Evolutionary conservation across 495 filamentous ascomycete genomes (phyloP), one percentile per base, ranked within the genome.

Genomic region (Xylaria cubensis): DNA sequence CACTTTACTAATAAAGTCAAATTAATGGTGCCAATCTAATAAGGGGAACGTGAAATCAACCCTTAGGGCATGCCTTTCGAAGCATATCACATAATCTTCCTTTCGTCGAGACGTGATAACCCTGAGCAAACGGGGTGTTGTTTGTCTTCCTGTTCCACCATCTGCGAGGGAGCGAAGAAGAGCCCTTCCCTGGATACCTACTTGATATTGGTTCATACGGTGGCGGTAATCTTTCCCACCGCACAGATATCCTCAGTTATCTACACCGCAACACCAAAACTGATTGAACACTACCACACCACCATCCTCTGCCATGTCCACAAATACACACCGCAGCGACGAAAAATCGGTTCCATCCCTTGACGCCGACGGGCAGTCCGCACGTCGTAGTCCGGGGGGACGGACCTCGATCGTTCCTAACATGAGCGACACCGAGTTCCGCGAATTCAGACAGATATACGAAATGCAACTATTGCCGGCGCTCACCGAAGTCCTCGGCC

Each of bases 401-500:
- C 32, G 6, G 19, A 61, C 58, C 58, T 21, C 13, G 17, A 13
- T 5, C 19, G 17, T 17, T 26, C 5, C 46, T 3, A 66, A 21
- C 10, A 36, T 66, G 39, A 53, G 2, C 64, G 19, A 66, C 46
- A 32, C 10, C 19, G 46, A 66, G 64, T 66, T 66, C 44, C 32
- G 29, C 17, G 46, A 66, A n/a, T 66, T 66, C 41, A 36, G 32
- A 39, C 48, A 9, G 46, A 24, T 36, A 39, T 66, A 66, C 64
- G 64, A 66, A 32, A 21, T 39, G 44, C 15, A 24, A 24, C 24
- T 66, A 12, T 32, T 66, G 46, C 46, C 64, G 15, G 44, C 46
- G 17, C 21, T 66, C 24, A 24, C 12, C 32, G 24, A 53, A 15
- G 84, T 36, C 26, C 46, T 66, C 32, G 29, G 19, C 7, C 32